Evolutionary conservation across 805 yeast species (phyloP), one percentile per base, ranked within the genome.

Genomic region (Metschnikowia aberdeeniae): DNA sequence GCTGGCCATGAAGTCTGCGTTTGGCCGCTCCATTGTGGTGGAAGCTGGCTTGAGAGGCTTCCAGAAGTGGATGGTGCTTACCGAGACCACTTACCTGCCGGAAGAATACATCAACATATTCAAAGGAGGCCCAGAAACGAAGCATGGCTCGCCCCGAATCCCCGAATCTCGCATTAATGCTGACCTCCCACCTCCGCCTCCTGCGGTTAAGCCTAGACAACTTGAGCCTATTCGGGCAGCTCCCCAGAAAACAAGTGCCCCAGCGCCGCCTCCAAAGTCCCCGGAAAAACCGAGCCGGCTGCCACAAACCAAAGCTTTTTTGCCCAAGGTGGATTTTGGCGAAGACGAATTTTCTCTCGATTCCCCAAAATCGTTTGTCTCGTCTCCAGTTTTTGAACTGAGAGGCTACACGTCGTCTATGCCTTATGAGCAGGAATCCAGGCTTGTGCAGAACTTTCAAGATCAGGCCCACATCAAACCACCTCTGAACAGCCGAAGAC

Each of bases 1-100:
- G 0, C 71, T 75, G 28, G 63, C 70, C 20, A 80, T 81, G 54
- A 85, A 85, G 61, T 75, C 76, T 28, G 62, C 83, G 1, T 89
- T 89, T 68, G 96, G 96, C 8, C 76, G 93, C 52, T 82, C 95
- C 0, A 72, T 87, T 45, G 87, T 89, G 6, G 77, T 87, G 42
- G 96, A 89, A 55, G 88, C 87, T 36, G 88, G 86, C 36, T 73
- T 86, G 52, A 82, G 81, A 52, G 90, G 89, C 72, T 55, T 86
- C 76, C 82, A 78, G 53, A 86, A 85, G 62, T 86, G 93, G 93
- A 76, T 86, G 22, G 77, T 85, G 12, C 70, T 86, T 14, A 85
- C 87, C 50, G 95, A 86, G 59, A 77, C 78, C 47, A 78, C 80
- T 44, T 64, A 80, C 45, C 62, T 60, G 20, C 45, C 70, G 0